These are phyloP conservation scores for Kluyveromyces nonfermentans DNA, from an alignment of 805 yeast species.

Conservation along the genomic window DNA sequence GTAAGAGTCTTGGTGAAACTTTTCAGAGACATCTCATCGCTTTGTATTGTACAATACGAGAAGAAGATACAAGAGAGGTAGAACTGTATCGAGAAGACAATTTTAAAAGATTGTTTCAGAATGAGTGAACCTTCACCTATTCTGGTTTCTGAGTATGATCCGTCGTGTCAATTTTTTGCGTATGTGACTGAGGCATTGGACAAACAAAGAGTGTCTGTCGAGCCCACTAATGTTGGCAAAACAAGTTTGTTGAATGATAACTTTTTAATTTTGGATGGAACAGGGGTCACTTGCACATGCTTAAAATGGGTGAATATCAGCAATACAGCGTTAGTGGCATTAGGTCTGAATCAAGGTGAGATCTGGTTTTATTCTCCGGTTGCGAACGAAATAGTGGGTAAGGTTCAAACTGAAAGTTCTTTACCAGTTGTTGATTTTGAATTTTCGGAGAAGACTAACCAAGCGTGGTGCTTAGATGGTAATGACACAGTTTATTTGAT, in stretches of 20 bases:
- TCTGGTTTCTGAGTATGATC: slow-evolving; percentile 47
- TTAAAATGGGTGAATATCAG: slow-evolving; percentile 21
- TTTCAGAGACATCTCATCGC: slow-evolving; percentile 9
- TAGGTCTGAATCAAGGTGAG: slow-evolving; percentile 60
- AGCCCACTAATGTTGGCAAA: slow-evolving; percentile 36
- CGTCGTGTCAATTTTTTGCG: slow-evolving; percentile 52
- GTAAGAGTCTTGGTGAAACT: slow-evolving; percentile 4
- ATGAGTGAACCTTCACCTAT: slow-evolving; percentile 13
- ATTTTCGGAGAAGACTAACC: slow-evolving; percentile 24
- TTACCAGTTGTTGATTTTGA: slow-evolving; percentile 43
- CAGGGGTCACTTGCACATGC: slow-evolving; percentile 15
- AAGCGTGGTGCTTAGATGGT: slow-evolving; percentile 51
- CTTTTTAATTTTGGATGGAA: slow-evolving; percentile 19
- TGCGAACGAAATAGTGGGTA: slow-evolving; percentile 46
- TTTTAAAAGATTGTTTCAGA: not conserved
- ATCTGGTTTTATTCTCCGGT: slow-evolving; percentile 60
- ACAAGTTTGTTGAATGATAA: slow-evolving; percentile 33
- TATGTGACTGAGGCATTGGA: slow-evolving; percentile 60
- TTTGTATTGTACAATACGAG: not conserved
- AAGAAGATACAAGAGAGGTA: not conserved
- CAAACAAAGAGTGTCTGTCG: slow-evolving; percentile 58
- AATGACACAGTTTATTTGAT: slow-evolving; percentile 54
- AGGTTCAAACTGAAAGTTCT: slow-evolving; percentile 38
- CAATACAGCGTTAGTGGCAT: slow-evolving; percentile 41
- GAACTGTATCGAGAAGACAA: not conserved